phyloP scores from a whole-genome alignment of 2,329 filamentous ascomycete species.

The Fusarium sp. region DNA sequence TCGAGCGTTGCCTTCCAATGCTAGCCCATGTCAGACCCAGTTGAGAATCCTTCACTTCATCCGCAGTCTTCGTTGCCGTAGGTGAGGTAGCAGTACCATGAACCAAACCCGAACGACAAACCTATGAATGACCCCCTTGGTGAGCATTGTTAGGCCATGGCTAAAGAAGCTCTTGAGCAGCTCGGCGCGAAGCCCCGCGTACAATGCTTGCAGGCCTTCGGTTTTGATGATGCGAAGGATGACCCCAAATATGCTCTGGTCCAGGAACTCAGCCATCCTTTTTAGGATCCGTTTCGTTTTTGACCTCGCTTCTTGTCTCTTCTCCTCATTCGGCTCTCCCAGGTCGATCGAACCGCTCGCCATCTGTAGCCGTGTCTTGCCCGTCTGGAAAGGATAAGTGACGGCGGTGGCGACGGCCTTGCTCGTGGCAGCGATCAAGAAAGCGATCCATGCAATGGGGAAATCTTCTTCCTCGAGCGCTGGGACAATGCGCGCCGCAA shows the following conservation, averaged over 20 bases:
- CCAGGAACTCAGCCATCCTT: constrained; percentile 39
- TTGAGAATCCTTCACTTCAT: constrained; percentile 25
- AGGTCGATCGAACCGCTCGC: constrained; percentile 48
- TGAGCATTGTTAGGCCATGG: constrained; percentile 86
- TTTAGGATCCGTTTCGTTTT: constrained; percentile 12
- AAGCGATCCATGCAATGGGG: constrained; percentile 51
- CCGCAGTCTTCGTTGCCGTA: constrained; percentile 37
- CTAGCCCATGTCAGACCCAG: constrained; percentile 49
- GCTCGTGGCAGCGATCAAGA: constrained; percentile 72
- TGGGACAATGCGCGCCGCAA: constrained; percentile 67
- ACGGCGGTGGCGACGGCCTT: constrained; percentile 78
- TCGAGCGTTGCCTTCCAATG: constrained; percentile 83
- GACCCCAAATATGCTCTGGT: constrained; percentile 67
- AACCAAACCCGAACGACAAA: constrained; percentile 77
- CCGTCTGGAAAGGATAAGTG: constrained; percentile 86
- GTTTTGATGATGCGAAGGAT: constrained; percentile 64
- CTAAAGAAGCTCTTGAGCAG: constrained; percentile 83
- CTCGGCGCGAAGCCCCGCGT: constrained; percentile 78
- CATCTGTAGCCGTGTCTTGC: constrained; percentile 80
- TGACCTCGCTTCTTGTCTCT: not conserved
- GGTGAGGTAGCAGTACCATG: constrained; percentile 47
- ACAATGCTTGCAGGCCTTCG: constrained; percentile 74
- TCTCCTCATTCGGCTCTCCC: constrained; percentile 15
- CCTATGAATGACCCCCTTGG: constrained; percentile 79
- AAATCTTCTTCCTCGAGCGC: constrained; percentile 55